Evolutionary conservation across 139 green algal genomes (phyloP).

Genomic region (Desmodesmus armatus): DNA sequence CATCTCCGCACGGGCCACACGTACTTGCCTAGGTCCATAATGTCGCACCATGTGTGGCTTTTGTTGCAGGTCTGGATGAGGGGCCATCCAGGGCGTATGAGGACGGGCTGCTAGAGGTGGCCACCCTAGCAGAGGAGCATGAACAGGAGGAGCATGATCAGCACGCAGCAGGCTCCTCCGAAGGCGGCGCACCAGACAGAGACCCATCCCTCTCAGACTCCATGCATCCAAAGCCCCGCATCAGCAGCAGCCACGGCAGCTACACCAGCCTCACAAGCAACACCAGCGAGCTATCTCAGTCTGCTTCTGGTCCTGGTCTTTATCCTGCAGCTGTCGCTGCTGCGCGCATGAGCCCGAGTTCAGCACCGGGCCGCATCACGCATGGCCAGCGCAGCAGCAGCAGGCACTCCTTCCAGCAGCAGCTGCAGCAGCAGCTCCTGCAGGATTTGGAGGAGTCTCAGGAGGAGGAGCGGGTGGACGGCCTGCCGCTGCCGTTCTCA

Average conservation of each 20-base stretch:
- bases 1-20: too few species aligned
- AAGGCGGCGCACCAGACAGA: not conserved
- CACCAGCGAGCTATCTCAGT: not conserved
- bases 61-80: too few species aligned
- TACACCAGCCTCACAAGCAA: slow-evolving; percentile 13
- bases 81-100: too few species aligned
- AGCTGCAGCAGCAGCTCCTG: not conserved
- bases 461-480: slow-evolving; percentile 8
- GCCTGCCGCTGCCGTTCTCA: slow-evolving; percentile 13
- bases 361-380: too few species aligned
- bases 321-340: not conserved
- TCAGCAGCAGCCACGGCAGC: slow-evolving; percentile 37
- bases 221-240: not conserved
- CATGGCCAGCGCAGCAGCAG: not conserved
- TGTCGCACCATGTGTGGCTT: too few species aligned
- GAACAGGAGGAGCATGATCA: not conserved
- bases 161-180: not conserved
- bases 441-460: not conserved
- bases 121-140: not conserved
- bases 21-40: too few species aligned
- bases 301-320: not conserved
- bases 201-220: not conserved
- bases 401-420: too few species aligned
- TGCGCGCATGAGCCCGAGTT: too few species aligned
- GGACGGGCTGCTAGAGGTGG: slow-evolving; percentile 15